phyloP scores from a whole-genome alignment of 176 grass and related monocot genomes.

The Otatea glauca region DNA sequence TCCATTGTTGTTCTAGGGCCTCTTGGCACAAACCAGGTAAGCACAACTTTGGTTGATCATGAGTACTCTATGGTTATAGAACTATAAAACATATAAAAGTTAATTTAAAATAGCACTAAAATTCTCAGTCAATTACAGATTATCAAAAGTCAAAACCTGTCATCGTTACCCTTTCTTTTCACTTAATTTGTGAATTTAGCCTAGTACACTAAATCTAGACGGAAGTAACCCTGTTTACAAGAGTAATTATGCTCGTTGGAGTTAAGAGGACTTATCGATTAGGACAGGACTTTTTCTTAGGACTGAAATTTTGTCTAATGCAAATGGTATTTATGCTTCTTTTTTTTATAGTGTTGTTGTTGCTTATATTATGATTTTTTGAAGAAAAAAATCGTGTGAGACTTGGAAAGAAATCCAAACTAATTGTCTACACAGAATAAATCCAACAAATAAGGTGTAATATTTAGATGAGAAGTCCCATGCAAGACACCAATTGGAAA shows the following conservation, averaged over 20 bases:
- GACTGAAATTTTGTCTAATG: background rate
- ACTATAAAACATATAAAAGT: background rate
- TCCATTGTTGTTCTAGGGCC: background rate
- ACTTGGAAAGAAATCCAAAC: background rate
- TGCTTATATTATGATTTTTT: background rate
- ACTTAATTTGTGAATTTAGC: background rate
- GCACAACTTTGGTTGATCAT: background rate
- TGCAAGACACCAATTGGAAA: background rate
- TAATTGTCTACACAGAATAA: background rate
- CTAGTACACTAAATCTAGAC: background rate
- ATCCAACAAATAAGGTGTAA: constrained; percentile 8
- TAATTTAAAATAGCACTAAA: background rate
- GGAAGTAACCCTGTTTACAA: background rate
- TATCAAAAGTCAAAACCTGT: background rate
- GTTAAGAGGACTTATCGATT: background rate
- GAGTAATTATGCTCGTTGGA: background rate
- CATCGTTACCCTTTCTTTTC: background rate
- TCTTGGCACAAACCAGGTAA: constrained; percentile 1
- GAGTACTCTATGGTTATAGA: background rate
- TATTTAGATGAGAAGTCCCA: constrained; percentile 2
- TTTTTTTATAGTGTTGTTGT: background rate
- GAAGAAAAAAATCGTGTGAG: background rate
- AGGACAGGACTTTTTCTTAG: background rate
- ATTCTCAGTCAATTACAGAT: constrained; percentile 1
- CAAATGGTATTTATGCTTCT: background rate